Base-by-base conservation (phyloP, 1,139 yeast species). In the Blastobotrys ciferrii region DNA sequence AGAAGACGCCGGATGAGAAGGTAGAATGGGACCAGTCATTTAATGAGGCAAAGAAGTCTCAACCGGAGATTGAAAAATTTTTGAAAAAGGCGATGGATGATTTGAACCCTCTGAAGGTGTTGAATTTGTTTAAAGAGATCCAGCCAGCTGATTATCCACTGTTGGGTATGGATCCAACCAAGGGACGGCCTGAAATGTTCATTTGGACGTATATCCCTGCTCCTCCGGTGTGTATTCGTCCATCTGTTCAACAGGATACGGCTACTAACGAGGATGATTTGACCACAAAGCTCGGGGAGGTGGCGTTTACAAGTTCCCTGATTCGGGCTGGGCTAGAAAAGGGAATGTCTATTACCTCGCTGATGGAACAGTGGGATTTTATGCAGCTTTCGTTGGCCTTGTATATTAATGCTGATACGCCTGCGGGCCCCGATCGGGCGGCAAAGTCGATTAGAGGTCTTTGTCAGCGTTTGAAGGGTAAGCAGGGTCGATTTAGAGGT, bases 301-400 rank as follows among this genome's bases (percentile, higher is more conserved):
- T 94, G 54, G 98, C 91, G 19, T 91, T 96, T 94, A 89, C 96
- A 1, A 85, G 95, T 12, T 84, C 96, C 1, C 76, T 89, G 67
- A 94, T 94, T 58, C 79, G 89, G 58, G 96, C 96, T 0, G 98
- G 98, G 52, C 80, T 94, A 44, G 96, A 89, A 58, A 89, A 89
- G 67, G 98, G 98, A 49, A 87, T 92, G 57, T 81, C 97, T 11
- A 82, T 94, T 61, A 86, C 87, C 55, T 87, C 88, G 60, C 75
- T 94, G 67, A 89, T 92, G 96, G 98, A 92, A 64, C 98, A 92
- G 63, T 94, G 99, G 99, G 99, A 94, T 63, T 92, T 87, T 64
- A 72, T 94, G 57, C 98, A 94, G 68, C 74, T 92, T 50, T 87
- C 96, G 1, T 91, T 94, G 47, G 99, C 98, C 39, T 87, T 94